Percentiles rank a stretch among this genome's conserved stretches.
Evolutionary conservation across 2,329 filamentous ascomycete species (phyloP).

Genomic region (Cladorrhinum sp.): DNA sequence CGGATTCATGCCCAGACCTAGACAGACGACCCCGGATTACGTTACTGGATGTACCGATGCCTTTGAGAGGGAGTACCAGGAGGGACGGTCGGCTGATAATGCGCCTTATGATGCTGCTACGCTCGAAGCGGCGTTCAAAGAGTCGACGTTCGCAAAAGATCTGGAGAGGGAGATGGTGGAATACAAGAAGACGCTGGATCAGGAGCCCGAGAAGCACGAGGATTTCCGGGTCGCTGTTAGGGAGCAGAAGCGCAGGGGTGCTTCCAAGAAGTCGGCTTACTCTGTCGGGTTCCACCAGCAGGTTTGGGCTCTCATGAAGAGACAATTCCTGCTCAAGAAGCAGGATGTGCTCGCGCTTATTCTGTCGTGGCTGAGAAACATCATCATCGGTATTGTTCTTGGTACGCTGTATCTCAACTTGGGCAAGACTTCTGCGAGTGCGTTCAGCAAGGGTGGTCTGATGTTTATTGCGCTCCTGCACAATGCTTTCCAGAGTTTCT

Average conservation of each 20-base stretch:
- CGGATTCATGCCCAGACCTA: constrained; percentile 69
- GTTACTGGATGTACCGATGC: constrained; percentile 78
- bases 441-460: constrained; percentile 78
- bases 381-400: constrained; percentile 73
- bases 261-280: constrained; percentile 75
- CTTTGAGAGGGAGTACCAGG: constrained; percentile 75
- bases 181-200: constrained; percentile 63
- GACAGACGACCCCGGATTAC: constrained; percentile 80
- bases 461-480: constrained; percentile 78
- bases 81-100: constrained; percentile 62
- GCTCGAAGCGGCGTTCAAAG: constrained; percentile 66
- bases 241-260: constrained; percentile 74
- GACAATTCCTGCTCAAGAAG: constrained; percentile 81
- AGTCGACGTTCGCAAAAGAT: constrained; percentile 56
- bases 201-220: constrained; percentile 65
- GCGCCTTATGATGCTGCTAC: constrained; percentile 66
- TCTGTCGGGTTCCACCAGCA: constrained; percentile 80
- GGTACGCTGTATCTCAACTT: constrained; percentile 77
- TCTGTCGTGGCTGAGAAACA: constrained; percentile 65
- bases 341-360: constrained; percentile 77
- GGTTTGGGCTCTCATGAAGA: constrained; percentile 77
- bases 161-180: constrained; percentile 64
- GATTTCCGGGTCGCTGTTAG: constrained; percentile 74
- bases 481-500: constrained; percentile 84
- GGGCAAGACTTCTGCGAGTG: constrained; percentile 62